A percentile compares a stretch with the other conserved stretches of the same genome.
These are phyloP conservation scores for Decorospora gaudefroyi DNA, from an alignment of 2,329 filamentous ascomycete genomes.

Conservation along the genomic window DNA sequence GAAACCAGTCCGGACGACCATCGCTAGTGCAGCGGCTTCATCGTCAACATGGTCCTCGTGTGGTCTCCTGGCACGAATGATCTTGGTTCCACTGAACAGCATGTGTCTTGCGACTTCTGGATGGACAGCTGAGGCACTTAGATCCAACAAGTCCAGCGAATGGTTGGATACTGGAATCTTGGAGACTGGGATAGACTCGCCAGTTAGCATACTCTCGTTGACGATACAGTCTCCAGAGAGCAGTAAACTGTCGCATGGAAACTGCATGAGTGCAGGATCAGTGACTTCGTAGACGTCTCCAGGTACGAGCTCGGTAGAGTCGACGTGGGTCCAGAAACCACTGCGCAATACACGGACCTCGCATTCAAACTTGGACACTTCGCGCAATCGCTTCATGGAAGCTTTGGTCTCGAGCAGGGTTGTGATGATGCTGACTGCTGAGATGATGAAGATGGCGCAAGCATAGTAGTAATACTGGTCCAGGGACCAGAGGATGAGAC, in stretches of 20 bases:
- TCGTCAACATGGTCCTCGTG: conserved; percentile 84
- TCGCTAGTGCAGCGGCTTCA: conserved; percentile 86
- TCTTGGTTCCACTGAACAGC: conserved; percentile 92
- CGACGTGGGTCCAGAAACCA: conserved; percentile 91
- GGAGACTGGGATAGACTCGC: conserved; percentile 95
- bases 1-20: conserved; percentile 93
- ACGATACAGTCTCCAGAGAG: conserved; percentile 96
- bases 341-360: conserved; percentile 91
- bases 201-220: conserved; percentile 98
- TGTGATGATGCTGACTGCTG: conserved; percentile 84
- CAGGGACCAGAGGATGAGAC: conserved; percentile 89
- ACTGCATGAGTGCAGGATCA: conserved; percentile 83
- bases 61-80: conserved; percentile 85
- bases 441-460: conserved; percentile 91
- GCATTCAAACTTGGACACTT: conserved; percentile 94
- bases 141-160: conserved; percentile 73
- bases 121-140: conserved; percentile 79
- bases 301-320: conserved; percentile 86
- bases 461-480: conserved; percentile 99
- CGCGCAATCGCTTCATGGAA: conserved; percentile 87
- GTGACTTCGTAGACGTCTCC: conserved; percentile 97
- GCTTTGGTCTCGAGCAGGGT: conserved; percentile 89
- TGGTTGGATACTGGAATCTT: conserved; percentile 85
- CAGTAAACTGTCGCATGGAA: conserved; percentile 89
- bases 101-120: conserved; percentile 86